phyloP scores from a whole-genome alignment of 164 flowering plant species.

The Platanus orientalis region DNA sequence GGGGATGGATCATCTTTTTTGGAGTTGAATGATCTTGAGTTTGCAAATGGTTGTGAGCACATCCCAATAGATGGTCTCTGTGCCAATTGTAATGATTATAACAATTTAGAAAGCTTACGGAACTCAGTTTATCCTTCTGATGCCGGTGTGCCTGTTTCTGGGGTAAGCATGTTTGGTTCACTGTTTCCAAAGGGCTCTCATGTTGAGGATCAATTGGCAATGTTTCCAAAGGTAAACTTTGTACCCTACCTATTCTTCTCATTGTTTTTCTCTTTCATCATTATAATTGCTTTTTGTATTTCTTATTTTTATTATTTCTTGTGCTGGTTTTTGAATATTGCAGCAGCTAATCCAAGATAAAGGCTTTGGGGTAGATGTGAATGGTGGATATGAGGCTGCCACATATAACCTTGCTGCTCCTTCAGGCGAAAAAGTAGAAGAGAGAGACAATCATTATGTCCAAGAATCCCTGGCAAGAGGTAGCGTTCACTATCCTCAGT shows the following conservation, averaged over 20 bases:
- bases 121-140: neutral
- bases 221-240: neutral
- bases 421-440: slow-evolving; percentile 5
- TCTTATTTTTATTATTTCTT: neutral
- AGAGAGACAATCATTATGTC: neutral
- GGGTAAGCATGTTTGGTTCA: neutral
- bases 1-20: slow-evolving; percentile 12
- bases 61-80: neutral
- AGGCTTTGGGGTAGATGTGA: slow-evolving; percentile 2
- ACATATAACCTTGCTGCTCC: neutral
- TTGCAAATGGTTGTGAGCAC: slow-evolving; percentile 11
- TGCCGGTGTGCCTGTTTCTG: neutral
- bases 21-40: slow-evolving; percentile 36
- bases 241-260: too few species aligned
- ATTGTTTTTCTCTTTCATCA: neutral
- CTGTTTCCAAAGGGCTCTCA: too few species aligned
- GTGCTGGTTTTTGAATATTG: too few species aligned
- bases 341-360: neutral
- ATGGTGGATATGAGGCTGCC: neutral
- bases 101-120: neutral
- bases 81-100: neutral
- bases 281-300: neutral
- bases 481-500: slow-evolving; percentile 23
- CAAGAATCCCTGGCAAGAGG: slow-evolving; percentile 20
- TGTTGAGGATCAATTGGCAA: neutral